Evolutionary conservation across 768 basidiomycete genomes (phyloP), one percentile per base, ranked within the genome.

Genomic region (Lactarius pseudohatsudake): DNA sequence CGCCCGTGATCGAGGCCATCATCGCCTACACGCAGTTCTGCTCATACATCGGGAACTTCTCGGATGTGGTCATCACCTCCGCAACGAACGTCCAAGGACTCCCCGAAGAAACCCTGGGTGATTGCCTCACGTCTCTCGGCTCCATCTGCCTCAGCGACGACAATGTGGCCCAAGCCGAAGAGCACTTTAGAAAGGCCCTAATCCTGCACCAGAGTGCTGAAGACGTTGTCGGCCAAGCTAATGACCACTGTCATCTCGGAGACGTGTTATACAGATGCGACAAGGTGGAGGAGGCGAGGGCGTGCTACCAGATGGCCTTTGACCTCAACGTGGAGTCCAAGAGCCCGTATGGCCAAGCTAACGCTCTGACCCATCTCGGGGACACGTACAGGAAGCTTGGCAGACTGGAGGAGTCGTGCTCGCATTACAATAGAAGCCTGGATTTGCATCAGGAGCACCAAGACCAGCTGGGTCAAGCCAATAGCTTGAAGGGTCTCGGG

Each of bases 1-100:
- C 57, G 18, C 61, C 62, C 26, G 50, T 67, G 1, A 34, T 67
- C 11, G 57, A 67, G 7, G 66, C 66, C 40, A 34, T 63, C 18
- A 63, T 67, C 13, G 66, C 66, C 32, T 67, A 59, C 41, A 67
- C 66, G 4, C 66, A 59, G 28, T 63, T 67, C 57, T 59, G 66
- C 22, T 59, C 62, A 0, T 67, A 63, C 34, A 45, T 67, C 20
- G 61, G 66, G 34, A 67, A 63, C 32, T 63, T 63, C 26, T 67
- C 66, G 7, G 66, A 67, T 22, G 62, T 11, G 7, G 57, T 32
- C 32, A 67, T 67, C 22, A 22, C 50, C 9, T 22, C 18, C 30
- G 66, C 66, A 2, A 59, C 40, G 1, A 22, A 47, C 13, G 30
- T 47, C 1, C 61, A 43, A 2, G 57, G 61, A 6, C 57, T 67